Base-by-base conservation (phyloP, 1,139 yeast genomes). In the Diutina mesorugosa region DNA sequence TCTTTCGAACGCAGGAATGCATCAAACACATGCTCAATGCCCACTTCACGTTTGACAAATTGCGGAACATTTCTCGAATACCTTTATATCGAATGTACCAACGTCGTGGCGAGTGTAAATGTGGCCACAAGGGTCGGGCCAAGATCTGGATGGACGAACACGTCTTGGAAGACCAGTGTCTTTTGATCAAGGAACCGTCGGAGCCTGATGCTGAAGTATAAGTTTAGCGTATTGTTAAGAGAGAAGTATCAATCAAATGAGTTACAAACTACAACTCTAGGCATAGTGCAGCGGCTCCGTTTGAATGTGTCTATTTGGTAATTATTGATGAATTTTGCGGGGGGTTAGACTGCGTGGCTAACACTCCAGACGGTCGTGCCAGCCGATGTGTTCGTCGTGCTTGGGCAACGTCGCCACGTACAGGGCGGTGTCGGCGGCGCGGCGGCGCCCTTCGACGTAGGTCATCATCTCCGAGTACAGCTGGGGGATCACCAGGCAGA, bases 381-480 rank as follows among this genome's bases (percentile, higher is more conserved):
- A 50, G 26, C 53, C 53, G n/a, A 50, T 32, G 29, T 50, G 53
- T 8, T 50, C 45, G n/a, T 50, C 41, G 16, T 50, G 28, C 7
- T 9, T 30, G 28, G 53, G 54, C 55, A 74, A 69, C 26, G 75
- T 70, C 57, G 75, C 78, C 10, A 84, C 88, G 65, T 77, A 89
- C 58, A 78, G 77, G 54, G 93, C 91, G 29, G 96, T 89, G 58
- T 86, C 95, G 56, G 77, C 78, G 4, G 96, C 95, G 71, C 95
- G 83, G 75, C 97, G 84, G 71, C 96, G 82, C 45, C 95, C 97
- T 65, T 87, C 91, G 35, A 90, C 78, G 66, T 87, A 90, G 64
- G 84, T 87, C 85, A 90, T 90, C 96, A 90, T 90, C 69, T 90
- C 97, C 29, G 85, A 79, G 67, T 90, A 90, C 1, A 95, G 83